Percentiles rank a stretch among this genome's conserved stretches.
These are phyloP conservation scores for Berberis thunbergii DNA, from an alignment of 164 flowering plant genomes.

Conservation along the genomic window DNA sequence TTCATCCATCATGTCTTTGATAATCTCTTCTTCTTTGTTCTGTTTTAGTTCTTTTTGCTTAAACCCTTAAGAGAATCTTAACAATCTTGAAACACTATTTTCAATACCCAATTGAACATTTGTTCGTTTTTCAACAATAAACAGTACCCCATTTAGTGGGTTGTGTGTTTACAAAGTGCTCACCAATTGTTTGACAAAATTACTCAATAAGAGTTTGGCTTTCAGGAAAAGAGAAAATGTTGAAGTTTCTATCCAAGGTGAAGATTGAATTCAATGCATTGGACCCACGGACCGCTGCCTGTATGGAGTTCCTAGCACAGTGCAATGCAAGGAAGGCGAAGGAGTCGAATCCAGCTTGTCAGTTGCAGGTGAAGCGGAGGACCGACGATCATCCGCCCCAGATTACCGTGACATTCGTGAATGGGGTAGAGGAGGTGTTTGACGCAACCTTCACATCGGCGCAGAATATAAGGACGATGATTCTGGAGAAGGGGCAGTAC, in stretches of 20 bases:
- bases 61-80: too few relatives aligned
- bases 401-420: slow-evolving; percentile 83
- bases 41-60: too few relatives aligned
- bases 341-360: slow-evolving; percentile 82
- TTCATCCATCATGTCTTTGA: too few relatives aligned
- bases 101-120: too few relatives aligned
- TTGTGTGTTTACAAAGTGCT: too few relatives aligned
- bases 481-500: slow-evolving; percentile 70
- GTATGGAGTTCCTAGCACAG: slow-evolving; percentile 70
- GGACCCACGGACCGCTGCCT: slow-evolving; percentile 64
- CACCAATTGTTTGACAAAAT: too few relatives aligned
- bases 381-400: slow-evolving; percentile 80
- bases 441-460: slow-evolving; percentile 86
- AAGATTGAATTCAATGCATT: slow-evolving; percentile 80
- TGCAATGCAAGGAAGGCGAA: slow-evolving; percentile 83
- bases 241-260: slow-evolving; percentile 87
- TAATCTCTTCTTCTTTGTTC: too few relatives aligned
- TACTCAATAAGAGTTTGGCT: too few relatives aligned
- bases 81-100: too few relatives aligned
- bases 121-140: too few relatives aligned
- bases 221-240: slow-evolving; percentile 31
- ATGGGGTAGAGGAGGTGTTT: slow-evolving; percentile 68
- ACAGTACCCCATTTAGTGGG: too few relatives aligned
- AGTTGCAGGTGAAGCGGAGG: slow-evolving; percentile 66
- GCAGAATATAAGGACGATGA: slow-evolving; percentile 51